Percentiles rank a stretch among this genome's conserved stretches.
Evolutionary conservation across 1,284 basidiomycete species (phyloP).

Genomic region (Malassezia obtusa): DNA sequence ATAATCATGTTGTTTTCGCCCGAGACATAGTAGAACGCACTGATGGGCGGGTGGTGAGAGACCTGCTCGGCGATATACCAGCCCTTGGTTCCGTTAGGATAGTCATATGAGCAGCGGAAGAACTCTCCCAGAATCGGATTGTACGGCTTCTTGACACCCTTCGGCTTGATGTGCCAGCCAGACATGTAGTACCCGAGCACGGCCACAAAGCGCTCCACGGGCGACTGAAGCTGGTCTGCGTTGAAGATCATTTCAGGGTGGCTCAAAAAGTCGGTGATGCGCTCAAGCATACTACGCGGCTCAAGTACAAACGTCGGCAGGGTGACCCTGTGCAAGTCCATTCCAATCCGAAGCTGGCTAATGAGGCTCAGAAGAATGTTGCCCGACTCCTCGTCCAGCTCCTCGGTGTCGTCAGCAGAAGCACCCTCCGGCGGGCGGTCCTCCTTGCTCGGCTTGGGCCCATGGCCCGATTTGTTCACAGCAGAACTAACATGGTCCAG

Average conservation of each 20-base stretch:
- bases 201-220: slow-evolving; percentile 81
- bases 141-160: slow-evolving; percentile 99
- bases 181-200: slow-evolving; percentile 90
- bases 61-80: slow-evolving; percentile 98
- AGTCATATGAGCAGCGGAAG: slow-evolving; percentile 91
- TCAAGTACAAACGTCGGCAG: slow-evolving; percentile 47
- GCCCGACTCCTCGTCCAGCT: slow-evolving; percentile 50
- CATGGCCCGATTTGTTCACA: slow-evolving; percentile 29
- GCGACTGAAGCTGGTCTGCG: slow-evolving; percentile 63
- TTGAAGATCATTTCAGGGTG: slow-evolving; percentile 96
- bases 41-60: slow-evolving; percentile 87
- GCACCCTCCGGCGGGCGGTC: slow-evolving; percentile 43
- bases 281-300: slow-evolving; percentile 46
- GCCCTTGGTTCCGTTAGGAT: slow-evolving; percentile 77
- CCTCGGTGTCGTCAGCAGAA: slow-evolving; percentile 45
- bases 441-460: slow-evolving; percentile 30
- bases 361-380: slow-evolving; percentile 56
- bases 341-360: slow-evolving; percentile 76
- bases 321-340: slow-evolving; percentile 89
- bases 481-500: slow-evolving; percentile 38
- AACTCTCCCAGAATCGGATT: slow-evolving; percentile 96
- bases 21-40: slow-evolving; percentile 91
- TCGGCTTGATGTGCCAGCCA: slow-evolving; percentile 99
- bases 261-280: slow-evolving; percentile 78
- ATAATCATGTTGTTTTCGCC: slow-evolving; percentile 72